Evolutionary conservation across 139 green algal species (phyloP).

Genomic region (Mesotaenium endlicherianum): DNA sequence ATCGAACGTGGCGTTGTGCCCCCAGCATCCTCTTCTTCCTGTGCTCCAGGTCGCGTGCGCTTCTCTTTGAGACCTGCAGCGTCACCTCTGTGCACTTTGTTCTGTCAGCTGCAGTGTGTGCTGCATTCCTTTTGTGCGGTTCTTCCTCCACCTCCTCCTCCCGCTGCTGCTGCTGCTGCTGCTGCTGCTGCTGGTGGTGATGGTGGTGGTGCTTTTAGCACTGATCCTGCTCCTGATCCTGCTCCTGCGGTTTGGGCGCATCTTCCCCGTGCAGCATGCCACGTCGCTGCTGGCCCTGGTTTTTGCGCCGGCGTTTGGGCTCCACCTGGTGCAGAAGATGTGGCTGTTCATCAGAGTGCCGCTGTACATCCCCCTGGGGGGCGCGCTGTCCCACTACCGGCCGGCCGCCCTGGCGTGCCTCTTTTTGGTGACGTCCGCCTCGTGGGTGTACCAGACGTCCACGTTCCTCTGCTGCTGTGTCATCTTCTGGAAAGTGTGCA

Average conservation of each 20-base stretch:
- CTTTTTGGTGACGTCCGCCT: conserved; percentile 16
- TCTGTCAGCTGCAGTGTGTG: neutral
- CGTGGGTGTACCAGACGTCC: conserved; percentile 32
- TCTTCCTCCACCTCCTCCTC: neutral
- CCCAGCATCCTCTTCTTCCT: too few species aligned
- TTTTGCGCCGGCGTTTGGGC: conserved; percentile 18
- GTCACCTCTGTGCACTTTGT: neutral
- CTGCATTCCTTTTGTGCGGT: neutral
- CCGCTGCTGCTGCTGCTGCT: neutral
- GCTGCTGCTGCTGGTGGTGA: neutral
- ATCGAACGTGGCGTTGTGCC: too few species aligned
- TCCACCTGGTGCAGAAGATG: conserved; percentile 28
- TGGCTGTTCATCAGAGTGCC: conserved; percentile 15
- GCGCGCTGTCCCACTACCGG: neutral
- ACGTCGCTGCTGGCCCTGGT: conserved; percentile 1
- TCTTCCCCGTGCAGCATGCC: neutral
- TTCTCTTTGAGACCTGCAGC: neutral
- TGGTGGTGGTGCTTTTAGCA: neutral
- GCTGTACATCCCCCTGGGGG: neutral
- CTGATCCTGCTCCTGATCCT: neutral
- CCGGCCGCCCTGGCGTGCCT: neutral
- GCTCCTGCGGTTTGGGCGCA: neutral
- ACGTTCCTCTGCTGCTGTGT: conserved; percentile 38
- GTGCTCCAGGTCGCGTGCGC: neutral
- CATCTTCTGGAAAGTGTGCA: conserved; percentile 43